A percentile compares a stretch with the other conserved stretches of the same genome.
Conservation (phyloP, 306 rosid species). For the Quercus parvula region DNA sequence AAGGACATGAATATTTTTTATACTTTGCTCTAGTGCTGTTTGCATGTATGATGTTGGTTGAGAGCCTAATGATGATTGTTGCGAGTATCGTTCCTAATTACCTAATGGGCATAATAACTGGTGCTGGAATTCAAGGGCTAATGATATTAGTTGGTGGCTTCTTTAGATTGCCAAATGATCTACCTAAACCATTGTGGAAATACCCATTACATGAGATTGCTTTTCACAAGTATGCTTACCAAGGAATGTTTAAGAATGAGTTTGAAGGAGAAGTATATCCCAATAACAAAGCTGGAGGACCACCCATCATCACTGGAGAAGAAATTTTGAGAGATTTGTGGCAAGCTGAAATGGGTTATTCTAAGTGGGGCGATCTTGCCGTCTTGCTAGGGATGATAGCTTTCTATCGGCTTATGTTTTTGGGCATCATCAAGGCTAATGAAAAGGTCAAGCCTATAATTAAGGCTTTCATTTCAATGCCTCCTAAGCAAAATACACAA, state of each 20-base stretch:
- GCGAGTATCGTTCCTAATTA: slow-evolving; percentile 64
- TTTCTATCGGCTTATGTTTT: slow-evolving; percentile 48
- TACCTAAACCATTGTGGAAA: slow-evolving; percentile 52
- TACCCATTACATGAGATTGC: slow-evolving; percentile 57
- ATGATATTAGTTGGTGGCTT: slow-evolving; percentile 56
- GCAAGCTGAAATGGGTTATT: slow-evolving; percentile 48
- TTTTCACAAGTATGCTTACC: slow-evolving; percentile 56
- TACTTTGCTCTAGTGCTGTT: slow-evolving; percentile 42
- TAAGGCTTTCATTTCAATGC: neutral
- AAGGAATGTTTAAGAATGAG: slow-evolving; percentile 73
- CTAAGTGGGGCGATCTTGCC: slow-evolving; percentile 66
- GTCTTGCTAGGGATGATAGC: slow-evolving; percentile 54
- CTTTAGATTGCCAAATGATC: slow-evolving; percentile 51
- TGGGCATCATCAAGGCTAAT: slow-evolving; percentile 34
- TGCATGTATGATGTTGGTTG: slow-evolving; percentile 54
- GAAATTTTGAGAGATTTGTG: slow-evolving; percentile 27
- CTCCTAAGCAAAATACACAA: neutral
- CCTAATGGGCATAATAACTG: slow-evolving; percentile 71
- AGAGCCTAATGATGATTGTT: slow-evolving; percentile 79
- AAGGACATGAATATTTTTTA: slow-evolving; percentile 27
- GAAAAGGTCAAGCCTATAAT: slow-evolving; percentile 28
- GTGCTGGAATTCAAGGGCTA: slow-evolving; percentile 70
- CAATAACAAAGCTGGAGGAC: neutral
- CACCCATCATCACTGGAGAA: slow-evolving; percentile 25
- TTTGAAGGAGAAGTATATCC: slow-evolving; percentile 41